Evolutionary conservation across 1,139 yeast species (phyloP), one percentile per base, ranked within the genome.

Genomic region (Taphrina deformans): DNA sequence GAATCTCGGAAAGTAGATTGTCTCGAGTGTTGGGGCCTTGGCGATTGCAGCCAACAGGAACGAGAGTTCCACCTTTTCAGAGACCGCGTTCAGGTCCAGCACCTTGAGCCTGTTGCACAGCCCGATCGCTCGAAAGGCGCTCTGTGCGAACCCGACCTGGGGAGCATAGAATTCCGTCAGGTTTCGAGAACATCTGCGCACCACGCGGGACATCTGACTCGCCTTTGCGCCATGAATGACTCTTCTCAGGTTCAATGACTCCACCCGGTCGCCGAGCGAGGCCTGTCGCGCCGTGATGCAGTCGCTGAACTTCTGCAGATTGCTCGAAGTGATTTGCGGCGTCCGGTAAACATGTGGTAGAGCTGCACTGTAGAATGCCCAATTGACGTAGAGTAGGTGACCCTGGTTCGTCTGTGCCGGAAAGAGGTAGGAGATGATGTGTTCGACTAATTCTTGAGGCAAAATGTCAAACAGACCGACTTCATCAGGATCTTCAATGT

Each of bases 211-310:
- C 23, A 93, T 92, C 74, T 81, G 88, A 0, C 97, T 93, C 76
- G 91, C 93, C 73, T 89, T 91, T n/a, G 98, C 98, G 51, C 90
- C 82, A 75, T 93, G 98, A 66, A 90, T 85, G 62, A 92, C 89
- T 65, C 84, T 81, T 9, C 96, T 82, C 55, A 93, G 78, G 73
- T 93, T 95, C 40, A 93, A 78, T 51, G 71, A 70, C 50, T 73
- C 71, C 29, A 78, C 80, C 33, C 71, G 62, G 10, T 67, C 62
- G 2, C 80, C 80, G 4, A 45, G 55, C 18, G 31, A 23, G 10
- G 46, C 31, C 67, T 59, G 46, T 67, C 70, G 51, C 26, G 71
- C 68, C 27, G 76, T 69, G 69, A 92, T 79, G 0, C 92, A 78
- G 10, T 87, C 89, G 53, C 91, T 93, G 77, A 93, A 93, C 46